Conservation (phyloP, 2,329 filamentous ascomycete species). For the Phialocephala subalpina region DNA sequence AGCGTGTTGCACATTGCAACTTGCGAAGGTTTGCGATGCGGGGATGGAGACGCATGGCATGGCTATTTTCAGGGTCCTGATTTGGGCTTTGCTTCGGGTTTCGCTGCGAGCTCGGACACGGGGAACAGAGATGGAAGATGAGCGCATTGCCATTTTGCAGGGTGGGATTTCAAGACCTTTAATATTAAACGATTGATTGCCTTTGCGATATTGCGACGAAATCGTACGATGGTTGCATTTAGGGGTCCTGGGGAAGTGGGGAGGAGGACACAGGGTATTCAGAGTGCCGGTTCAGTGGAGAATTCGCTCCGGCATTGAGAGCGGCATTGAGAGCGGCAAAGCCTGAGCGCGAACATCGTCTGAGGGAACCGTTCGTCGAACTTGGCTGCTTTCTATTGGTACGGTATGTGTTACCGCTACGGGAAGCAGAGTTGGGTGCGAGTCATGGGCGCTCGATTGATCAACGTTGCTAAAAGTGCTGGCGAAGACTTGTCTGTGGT, state of each 20-base stretch:
- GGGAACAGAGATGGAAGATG: not conserved
- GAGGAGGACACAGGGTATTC: not conserved
- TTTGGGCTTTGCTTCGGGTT: not conserved
- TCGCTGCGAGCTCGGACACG: not conserved
- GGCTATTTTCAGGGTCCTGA: not conserved
- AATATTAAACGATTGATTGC: not conserved
- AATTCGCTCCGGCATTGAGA: not conserved
- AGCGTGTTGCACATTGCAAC: not conserved
- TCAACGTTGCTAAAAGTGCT: not conserved
- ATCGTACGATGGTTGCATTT: not conserved
- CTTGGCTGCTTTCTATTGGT: not conserved
- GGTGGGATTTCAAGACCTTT: not conserved
- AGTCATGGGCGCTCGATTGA: not conserved
- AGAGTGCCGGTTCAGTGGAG: conserved; percentile 6
- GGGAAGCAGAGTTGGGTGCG: not conserved
- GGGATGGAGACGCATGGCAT: not conserved
- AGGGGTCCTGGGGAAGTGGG: conserved; percentile 7
- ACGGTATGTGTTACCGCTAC: not conserved
- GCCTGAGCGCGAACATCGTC: not conserved
- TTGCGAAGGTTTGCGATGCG: conserved; percentile 2
- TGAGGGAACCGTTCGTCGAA: not conserved
- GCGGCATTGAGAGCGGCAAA: not conserved
- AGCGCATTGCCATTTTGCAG: not conserved
- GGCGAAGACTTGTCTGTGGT: not conserved
- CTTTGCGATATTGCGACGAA: not conserved